Conservation (phyloP, 192 early-diverging fungal genomes). For the Podila epigama region DNA sequence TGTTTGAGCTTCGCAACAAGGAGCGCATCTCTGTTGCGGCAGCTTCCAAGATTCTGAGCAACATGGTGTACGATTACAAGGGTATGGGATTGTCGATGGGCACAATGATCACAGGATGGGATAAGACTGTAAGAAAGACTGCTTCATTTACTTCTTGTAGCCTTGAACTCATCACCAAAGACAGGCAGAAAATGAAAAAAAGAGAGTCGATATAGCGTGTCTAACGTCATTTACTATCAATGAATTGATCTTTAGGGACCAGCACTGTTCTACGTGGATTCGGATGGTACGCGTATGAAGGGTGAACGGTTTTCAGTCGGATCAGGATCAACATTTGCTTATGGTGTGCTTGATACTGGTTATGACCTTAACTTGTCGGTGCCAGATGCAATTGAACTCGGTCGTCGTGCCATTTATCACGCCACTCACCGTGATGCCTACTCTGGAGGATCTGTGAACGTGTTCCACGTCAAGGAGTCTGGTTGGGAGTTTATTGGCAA, state of each 20-base stretch:
- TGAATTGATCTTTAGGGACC: conserved; percentile 69
- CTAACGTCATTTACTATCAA: not conserved
- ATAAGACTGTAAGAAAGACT: conserved; percentile 74
- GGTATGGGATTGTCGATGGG: conserved; percentile 99
- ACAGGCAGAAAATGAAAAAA: not conserved
- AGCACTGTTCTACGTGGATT: conserved; percentile 95
- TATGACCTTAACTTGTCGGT: conserved; percentile 83
- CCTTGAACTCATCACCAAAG: not conserved
- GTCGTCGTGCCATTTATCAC: conserved; percentile 92
- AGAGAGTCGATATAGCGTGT: too few relatives aligned
- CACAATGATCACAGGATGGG: conserved; percentile 99
- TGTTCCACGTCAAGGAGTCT: conserved; percentile 91
- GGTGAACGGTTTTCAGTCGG: conserved; percentile 96
- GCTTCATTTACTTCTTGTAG: not conserved
- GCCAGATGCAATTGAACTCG: conserved; percentile 91
- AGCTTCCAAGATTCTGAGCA: conserved; percentile 94
- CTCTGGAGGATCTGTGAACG: conserved; percentile 86
- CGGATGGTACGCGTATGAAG: conserved; percentile 88
- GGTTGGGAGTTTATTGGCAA: conserved; percentile 91
- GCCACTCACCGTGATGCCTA: conserved; percentile 94
- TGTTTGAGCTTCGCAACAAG: conserved; percentile 98
- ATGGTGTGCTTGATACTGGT: conserved; percentile 94
- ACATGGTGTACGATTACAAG: conserved; percentile 98
- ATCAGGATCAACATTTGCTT: conserved; percentile 98
- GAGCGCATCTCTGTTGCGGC: conserved; percentile 98